These are phyloP conservation scores for Thuja plicata DNA, from an alignment of 83 land plant species.

Conservation along the genomic window DNA sequence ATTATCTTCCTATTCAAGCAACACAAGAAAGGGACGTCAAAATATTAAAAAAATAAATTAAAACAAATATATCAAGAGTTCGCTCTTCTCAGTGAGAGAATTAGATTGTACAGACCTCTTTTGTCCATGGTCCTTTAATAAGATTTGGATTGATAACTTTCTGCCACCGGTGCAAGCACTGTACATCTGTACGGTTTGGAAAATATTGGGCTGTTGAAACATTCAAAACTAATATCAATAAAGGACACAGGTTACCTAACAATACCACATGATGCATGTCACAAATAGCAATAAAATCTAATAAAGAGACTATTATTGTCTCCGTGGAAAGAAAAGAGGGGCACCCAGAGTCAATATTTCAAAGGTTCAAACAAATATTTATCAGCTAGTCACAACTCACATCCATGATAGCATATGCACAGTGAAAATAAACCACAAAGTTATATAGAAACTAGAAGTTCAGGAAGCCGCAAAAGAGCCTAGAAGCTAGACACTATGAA, in stretches of 20 bases:
- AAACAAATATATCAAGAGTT: not conserved
- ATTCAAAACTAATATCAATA: constrained; percentile 3
- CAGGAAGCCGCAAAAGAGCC: not conserved
- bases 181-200: constrained; percentile 50
- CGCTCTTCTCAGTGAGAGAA: not conserved
- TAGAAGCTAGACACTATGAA: not conserved
- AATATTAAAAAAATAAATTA: not conserved
- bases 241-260: not conserved
- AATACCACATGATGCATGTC: not conserved
- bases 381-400: not conserved
- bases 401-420: not conserved
- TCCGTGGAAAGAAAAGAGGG: not conserved
- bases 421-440: not conserved
- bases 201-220: constrained; percentile 46
- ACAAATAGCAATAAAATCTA: not conserved
- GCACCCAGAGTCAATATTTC: not conserved
- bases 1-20: constrained; percentile 67
- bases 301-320: not conserved
- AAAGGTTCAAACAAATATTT: not conserved
- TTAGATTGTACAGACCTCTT: constrained; percentile 28
- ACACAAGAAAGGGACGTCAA: not conserved
- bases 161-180: constrained; percentile 59
- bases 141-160: constrained; percentile 57
- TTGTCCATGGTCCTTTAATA: constrained; percentile 61
- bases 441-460: not conserved